A percentile compares a stretch with the other conserved stretches of the same genome.
These are phyloP conservation scores for Rhynchosporium agropyri DNA, from an alignment of 2,329 filamentous ascomycete species.

Conservation along the genomic window DNA sequence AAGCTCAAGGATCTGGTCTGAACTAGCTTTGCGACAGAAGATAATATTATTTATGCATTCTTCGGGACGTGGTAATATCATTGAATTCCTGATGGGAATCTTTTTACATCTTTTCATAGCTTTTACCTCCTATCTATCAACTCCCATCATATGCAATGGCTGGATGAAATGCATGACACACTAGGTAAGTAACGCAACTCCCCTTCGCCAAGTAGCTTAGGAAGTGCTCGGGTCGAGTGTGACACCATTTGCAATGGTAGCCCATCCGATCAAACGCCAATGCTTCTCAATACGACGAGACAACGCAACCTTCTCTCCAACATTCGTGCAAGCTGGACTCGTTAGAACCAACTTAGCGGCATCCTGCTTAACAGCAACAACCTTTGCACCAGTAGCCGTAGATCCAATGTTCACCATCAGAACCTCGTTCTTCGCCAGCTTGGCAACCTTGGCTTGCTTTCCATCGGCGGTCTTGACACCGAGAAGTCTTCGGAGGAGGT, in stretches of 20 bases:
- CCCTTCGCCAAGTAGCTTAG: slow-evolving; percentile 21
- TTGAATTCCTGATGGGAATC: not conserved
- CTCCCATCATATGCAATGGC: slow-evolving; percentile 26
- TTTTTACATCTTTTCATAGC: slow-evolving; percentile 24
- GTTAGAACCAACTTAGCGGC: slow-evolving; percentile 93
- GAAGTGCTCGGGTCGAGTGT: slow-evolving; percentile 42
- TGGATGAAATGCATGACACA: slow-evolving; percentile 22
- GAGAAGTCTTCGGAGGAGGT: slow-evolving; percentile 88
- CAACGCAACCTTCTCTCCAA: slow-evolving; percentile 97
- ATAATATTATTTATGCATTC: no score
- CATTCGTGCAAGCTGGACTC: slow-evolving; percentile 92
- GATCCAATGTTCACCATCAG: slow-evolving; percentile 99
- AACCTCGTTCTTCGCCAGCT: slow-evolving; percentile 97
- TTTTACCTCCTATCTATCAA: slow-evolving; percentile 39
- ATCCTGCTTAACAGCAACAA: slow-evolving; percentile 95
- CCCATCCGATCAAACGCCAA: slow-evolving; percentile 94
- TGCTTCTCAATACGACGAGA: slow-evolving; percentile 98
- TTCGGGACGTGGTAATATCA: no score
- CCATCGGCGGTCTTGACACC: slow-evolving; percentile 98
- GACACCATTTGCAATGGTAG: slow-evolving; percentile 53
- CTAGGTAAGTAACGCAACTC: slow-evolving; percentile 9
- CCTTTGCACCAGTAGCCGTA: slow-evolving; percentile 95
- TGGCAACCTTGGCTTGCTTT: slow-evolving; percentile 99
- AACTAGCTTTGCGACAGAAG: no score
- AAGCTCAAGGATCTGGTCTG: no score